Evolutionary conservation across 208 protist genomes (phyloP), one percentile per base, ranked within the genome.

Genomic region (Crithidia thermophila): DNA sequence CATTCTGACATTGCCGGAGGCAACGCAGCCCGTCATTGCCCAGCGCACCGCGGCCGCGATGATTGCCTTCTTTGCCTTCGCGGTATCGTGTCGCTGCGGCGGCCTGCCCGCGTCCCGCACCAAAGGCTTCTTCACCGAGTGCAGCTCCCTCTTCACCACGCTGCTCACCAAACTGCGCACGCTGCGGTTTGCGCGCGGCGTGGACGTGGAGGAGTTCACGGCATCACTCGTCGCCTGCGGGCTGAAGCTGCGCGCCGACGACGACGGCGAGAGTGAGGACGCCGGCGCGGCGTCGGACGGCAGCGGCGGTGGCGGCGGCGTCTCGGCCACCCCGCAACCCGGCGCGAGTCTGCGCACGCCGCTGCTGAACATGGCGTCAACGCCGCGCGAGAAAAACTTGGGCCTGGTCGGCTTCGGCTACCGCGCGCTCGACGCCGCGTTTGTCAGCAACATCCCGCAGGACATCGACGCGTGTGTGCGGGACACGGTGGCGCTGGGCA

Each of bases 151-250:
- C 39, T 87, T 81, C 63, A 69, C 79, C 13, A 57, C 66, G 11
- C 63, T 90, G 23, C 55, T 90, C 11, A 37, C 61, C 10, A 71
- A 75, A 28, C 56, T 95, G 74, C 70, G 57, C 37, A 51, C 67
- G n/a, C 55, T 88, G 21, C 59, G 39, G 43, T 88, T 91, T 55
- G 42, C 65, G 23, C 46, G 62, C 20, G 79, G 75, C 14, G 73
- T 95, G 43, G 85, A 81, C 53, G 71, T 88, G 47, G 77, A 88
- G 56, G 84, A 82, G 43, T 88, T 95, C 61, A 78, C 87, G 11
- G 84, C 90, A 13, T 75, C 86, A 2, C 75, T 95, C 8, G 82
- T 91, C 31, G 85, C 81, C 42, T 95, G 90, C 53, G 84, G 84
- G 37, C 62, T 95, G 47, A 79, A 88, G 64, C 72, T 95, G 51